Evolutionary conservation across 495 filamentous ascomycete genomes (phyloP).

Genomic region (Penicillium pulvis): DNA sequence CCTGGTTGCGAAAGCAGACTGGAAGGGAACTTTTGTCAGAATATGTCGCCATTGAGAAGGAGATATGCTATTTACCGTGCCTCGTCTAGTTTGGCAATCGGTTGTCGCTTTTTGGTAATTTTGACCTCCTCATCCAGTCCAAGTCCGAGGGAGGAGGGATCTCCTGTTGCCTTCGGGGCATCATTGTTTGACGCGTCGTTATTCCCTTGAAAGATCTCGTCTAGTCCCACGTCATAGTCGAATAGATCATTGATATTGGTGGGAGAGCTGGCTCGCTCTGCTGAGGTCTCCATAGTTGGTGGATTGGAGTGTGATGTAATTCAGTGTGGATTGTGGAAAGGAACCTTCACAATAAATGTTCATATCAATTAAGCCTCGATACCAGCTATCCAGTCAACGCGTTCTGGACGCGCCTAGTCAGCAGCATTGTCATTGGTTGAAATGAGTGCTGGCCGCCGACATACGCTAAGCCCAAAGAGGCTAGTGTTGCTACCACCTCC

Average conservation of each 20-base stretch:
- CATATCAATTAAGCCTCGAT: slow-evolving; percentile 1
- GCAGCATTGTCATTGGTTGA: slow-evolving; percentile 15
- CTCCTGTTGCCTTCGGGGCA: slow-evolving; percentile 34
- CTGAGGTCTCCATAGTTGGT: slow-evolving; percentile 9
- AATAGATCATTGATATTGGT: slow-evolving; percentile 63
- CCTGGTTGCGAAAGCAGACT: slow-evolving; percentile 79
- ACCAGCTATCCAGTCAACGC: slow-evolving; percentile 15
- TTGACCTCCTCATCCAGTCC: slow-evolving; percentile 89
- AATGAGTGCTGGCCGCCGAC: slow-evolving; percentile 12
- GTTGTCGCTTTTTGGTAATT: slow-evolving; percentile 70
- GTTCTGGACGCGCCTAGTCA: slow-evolving; percentile 20
- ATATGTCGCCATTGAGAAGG: neutral
- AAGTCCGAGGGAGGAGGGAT: slow-evolving; percentile 42
- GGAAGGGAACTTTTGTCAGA: neutral
- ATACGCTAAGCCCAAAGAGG: slow-evolving; percentile 28
- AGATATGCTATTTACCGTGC: slow-evolving; percentile 51
- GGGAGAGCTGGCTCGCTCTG: slow-evolving; percentile 1
- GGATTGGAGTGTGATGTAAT: neutral
- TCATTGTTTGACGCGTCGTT: slow-evolving; percentile 28
- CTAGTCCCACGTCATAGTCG: slow-evolving; percentile 66
- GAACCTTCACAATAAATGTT: neutral
- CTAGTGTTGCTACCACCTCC: slow-evolving; percentile 27
- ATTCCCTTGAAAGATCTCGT: slow-evolving; percentile 50
- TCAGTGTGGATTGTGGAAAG: neutral
- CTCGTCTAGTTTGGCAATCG: slow-evolving; percentile 86